Conservation (phyloP, 768 basidiomycete species). For the Suillus subalutaceus region DNA sequence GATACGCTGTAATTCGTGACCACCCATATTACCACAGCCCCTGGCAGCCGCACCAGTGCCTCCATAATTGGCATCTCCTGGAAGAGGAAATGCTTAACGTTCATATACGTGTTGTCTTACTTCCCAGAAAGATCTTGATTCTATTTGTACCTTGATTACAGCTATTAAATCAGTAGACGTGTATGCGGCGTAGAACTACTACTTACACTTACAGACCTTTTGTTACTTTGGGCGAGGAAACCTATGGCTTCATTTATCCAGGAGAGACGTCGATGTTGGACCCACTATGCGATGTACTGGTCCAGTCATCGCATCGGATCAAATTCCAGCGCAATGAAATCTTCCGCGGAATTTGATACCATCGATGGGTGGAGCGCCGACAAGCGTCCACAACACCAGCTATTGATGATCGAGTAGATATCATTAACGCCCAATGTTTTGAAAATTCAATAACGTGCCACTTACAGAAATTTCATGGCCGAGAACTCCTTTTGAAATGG, state of each 20-base stretch:
- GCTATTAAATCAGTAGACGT: neutral
- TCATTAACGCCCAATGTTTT: neutral
- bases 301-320: neutral
- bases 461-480: neutral
- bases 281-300: neutral
- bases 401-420: neutral
- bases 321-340: neutral
- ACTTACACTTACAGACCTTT: neutral
- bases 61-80: neutral
- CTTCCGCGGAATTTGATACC: neutral
- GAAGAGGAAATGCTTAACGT: slow-evolving; percentile 2
- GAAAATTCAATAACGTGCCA: neutral
- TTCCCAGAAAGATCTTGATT: neutral
- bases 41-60: neutral
- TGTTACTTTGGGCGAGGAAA: neutral
- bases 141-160: slow-evolving; percentile 7
- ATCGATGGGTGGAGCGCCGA: neutral
- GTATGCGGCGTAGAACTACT: neutral
- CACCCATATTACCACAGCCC: neutral
- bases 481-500: neutral
- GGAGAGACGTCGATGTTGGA: neutral
- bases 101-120: neutral
- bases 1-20: neutral
- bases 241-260: neutral
- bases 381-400: neutral